A percentile compares a stretch with the other conserved stretches of the same genome.
phyloP scores from a whole-genome alignment of 192 early-diverging fungal genomes.

The Hyaloraphidium curvatum region DNA sequence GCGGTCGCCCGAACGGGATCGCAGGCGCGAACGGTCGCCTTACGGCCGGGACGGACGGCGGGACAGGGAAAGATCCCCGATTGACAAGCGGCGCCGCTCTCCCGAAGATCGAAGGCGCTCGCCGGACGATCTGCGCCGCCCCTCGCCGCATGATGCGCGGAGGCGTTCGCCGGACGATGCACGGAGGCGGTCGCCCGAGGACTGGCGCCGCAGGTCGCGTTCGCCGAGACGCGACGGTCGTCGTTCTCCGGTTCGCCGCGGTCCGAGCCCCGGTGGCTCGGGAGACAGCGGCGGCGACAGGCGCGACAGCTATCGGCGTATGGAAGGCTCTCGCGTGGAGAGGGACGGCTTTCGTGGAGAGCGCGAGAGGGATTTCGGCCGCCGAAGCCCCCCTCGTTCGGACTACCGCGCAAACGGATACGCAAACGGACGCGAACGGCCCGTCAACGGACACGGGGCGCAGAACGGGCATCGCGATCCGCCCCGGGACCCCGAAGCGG shows the following conservation, averaged over 20 bases:
- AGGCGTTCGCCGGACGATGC: no score
- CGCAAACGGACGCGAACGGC: no score
- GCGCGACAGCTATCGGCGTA: slow-evolving; percentile 6
- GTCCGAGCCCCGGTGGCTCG: neutral
- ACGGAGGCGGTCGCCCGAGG: no score
- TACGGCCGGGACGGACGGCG: slow-evolving; percentile 3
- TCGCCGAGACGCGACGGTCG: neutral
- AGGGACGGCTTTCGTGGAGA: no score
- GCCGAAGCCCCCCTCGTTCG: no score
- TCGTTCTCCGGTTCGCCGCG: neutral
- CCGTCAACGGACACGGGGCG: neutral
- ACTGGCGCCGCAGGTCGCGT: no score
- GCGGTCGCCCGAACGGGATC: neutral
- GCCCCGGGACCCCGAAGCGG: neutral
- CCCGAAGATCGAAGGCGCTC: no score
- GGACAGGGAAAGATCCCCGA: slow-evolving; percentile 5
- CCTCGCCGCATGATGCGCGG: no score
- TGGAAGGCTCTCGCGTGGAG: no score
- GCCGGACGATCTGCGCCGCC: no score
- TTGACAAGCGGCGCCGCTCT: neutral
- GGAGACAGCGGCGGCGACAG: slow-evolving; percentile 2
- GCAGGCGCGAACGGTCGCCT: neutral
- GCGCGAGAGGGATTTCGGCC: no score
- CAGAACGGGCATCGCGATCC: neutral
- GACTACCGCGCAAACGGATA: no score